phyloP scores from a whole-genome alignment of 176 grass and related monocot genomes.

The Triticum timopheevii region DNA sequence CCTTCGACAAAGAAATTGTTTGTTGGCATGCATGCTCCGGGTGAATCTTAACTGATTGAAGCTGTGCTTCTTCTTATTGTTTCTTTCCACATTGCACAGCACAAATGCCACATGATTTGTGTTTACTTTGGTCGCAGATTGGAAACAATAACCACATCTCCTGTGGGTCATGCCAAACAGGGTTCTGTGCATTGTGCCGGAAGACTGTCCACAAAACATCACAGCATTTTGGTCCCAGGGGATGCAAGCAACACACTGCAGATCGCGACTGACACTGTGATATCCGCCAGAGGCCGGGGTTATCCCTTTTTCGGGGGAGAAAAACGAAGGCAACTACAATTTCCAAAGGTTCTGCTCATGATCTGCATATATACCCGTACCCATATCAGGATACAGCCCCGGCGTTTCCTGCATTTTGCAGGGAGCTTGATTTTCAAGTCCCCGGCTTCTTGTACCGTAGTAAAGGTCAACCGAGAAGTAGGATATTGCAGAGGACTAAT shows the following conservation, averaged over 20 bases:
- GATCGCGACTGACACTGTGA: constrained; percentile 34
- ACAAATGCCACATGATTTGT: not conserved
- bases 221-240: constrained; percentile 66
- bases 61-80: not conserved
- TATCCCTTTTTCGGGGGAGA: not conserved
- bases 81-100: not conserved
- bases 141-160: constrained; percentile 75
- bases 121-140: constrained; percentile 42
- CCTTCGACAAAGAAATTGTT: not conserved
- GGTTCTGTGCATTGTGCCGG: constrained; percentile 68
- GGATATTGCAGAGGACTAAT: not conserved
- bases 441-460: not conserved
- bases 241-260: constrained; percentile 71
- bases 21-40: not conserved
- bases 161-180: constrained; percentile 70
- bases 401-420: not conserved
- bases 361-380: not conserved
- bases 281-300: not conserved
- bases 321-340: not conserved
- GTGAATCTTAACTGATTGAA: not conserved
- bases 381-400: not conserved
- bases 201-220: constrained; percentile 53
- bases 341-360: constrained; percentile 2
- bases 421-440: constrained; percentile 11
- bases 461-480: not conserved